Evolutionary conservation across 129 eudicot species (phyloP).

Genomic region (Cynara cardunculus): DNA sequence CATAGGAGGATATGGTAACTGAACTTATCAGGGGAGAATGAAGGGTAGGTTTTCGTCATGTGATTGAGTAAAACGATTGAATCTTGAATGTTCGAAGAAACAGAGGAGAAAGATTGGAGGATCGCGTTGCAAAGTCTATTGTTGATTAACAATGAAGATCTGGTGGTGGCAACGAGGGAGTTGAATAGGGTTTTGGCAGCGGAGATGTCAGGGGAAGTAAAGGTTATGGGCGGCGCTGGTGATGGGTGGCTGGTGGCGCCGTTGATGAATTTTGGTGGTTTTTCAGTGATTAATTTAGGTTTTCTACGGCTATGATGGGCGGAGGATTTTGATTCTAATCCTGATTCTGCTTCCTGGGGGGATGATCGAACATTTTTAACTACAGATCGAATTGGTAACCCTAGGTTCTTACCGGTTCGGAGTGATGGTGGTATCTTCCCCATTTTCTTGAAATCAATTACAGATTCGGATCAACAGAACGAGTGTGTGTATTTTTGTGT

Average conservation of each 20-base stretch:
- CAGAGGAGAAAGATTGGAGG: conserved; percentile 52
- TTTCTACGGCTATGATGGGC: conserved; percentile 16
- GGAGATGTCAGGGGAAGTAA: conserved; percentile 54
- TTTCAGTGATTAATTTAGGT: conserved; percentile 21
- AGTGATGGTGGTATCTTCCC: conserved; percentile 54
- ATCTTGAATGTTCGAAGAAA: conserved; percentile 41
- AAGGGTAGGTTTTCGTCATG: conserved; percentile 58
- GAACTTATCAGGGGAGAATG: conserved; percentile 63
- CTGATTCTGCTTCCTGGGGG: conserved; percentile 1
- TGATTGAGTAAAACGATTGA: conserved; percentile 54
- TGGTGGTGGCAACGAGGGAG: conserved; percentile 31
- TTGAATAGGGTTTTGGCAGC: conserved; percentile 78
- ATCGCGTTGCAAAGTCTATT: conserved; percentile 50
- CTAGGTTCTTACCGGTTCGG: conserved; percentile 23
- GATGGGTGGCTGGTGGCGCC: conserved; percentile 5
- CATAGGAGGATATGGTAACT: conserved; percentile 56
- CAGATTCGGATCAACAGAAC: not conserved
- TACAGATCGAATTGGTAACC: conserved; percentile 24
- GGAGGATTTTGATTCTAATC: conserved; percentile 4
- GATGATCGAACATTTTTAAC: conserved; percentile 4
- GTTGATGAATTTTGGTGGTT: conserved; percentile 16
- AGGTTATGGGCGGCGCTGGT: conserved; percentile 29
- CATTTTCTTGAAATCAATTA: conserved; percentile 32
- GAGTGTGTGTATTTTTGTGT: not conserved
- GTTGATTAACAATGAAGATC: conserved; percentile 22